These are phyloP conservation scores for Cymbopogon citratus DNA, from an alignment of 176 grass and related monocot species.

Conservation along the genomic window DNA sequence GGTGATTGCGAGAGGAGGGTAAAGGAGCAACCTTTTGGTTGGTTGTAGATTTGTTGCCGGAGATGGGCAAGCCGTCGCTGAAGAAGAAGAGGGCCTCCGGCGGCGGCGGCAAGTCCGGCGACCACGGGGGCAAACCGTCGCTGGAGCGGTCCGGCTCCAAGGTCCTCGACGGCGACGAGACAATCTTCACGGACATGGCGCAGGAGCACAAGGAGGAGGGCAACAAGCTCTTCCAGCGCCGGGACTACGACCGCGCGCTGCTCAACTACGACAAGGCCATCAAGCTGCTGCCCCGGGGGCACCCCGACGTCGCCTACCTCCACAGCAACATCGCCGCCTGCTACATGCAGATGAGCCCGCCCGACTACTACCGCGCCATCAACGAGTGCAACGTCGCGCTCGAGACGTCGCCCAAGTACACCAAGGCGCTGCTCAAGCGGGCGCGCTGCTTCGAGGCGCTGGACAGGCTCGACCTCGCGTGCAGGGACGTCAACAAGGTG, in stretches of 20 bases:
- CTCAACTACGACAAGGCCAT: constrained; percentile 88
- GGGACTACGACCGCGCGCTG: constrained; percentile 67
- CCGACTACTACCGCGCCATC: constrained; percentile 75
- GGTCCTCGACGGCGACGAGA: constrained; percentile 69
- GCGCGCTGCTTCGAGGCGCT: constrained; percentile 82
- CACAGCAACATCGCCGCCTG: constrained; percentile 88
- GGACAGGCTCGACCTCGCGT: constrained; percentile 58
- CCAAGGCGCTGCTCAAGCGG: constrained; percentile 86
- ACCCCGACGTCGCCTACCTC: constrained; percentile 57
- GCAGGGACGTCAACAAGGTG: constrained; percentile 52
- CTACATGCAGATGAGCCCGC: constrained; percentile 86
- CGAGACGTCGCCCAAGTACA: constrained; percentile 52
- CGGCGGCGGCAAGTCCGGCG: constrained; percentile 27
- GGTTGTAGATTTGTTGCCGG: constrained; percentile 2
- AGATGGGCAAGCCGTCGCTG: constrained; percentile 79
- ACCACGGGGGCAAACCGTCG: constrained; percentile 22
- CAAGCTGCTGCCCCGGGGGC: constrained; percentile 54
- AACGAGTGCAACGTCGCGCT: constrained; percentile 82
- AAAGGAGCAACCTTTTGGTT: background rate
- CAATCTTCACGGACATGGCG: constrained; percentile 73
- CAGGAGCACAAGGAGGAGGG: constrained; percentile 68
- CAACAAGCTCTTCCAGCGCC: constrained; percentile 78
- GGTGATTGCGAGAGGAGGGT: background rate
- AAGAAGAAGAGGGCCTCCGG: constrained; percentile 64
- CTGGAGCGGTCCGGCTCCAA: constrained; percentile 52